Base-by-base conservation (phyloP, 108 stramenopile genomes). In the Asterionellopsis glacialis region DNA sequence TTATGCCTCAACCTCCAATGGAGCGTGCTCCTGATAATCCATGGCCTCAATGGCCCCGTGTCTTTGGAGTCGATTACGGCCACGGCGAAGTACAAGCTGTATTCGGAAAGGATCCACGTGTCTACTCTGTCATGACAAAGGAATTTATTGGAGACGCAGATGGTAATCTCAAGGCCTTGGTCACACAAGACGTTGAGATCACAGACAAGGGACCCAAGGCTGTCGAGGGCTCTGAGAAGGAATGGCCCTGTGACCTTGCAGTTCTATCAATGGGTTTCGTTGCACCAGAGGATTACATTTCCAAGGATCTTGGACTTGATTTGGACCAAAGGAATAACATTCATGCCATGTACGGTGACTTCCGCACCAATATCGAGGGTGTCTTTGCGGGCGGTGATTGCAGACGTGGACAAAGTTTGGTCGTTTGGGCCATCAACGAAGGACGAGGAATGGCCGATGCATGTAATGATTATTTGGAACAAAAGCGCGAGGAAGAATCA, bases 381-480 rank as follows among this genome's bases (percentile, higher is more conserved):
- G 96, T 97, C 49, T 98, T 98, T 79, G 95, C 97, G 10, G 96
- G 90, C 40, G 97, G 97, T 11, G 97, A 98, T 81, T 98, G 97
- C 76, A 87, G 97, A 52, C 82, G 97, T 25, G 96, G 97, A 14
- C 97, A 98, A 79, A 84, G 82, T 42, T 77, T 98, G 59, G 97
- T 98, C 50, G 97, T 98, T 13, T 98, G 97, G 97, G 97, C 97
- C 28, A 98, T 98, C 73, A 88, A 98, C 64, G 97, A 98, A 70
- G 97, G 97, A 16, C 85, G 97, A 56, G 97, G 97, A 26, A 90
- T 88, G 14, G 97, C 97, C 12, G 90, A 88, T 55, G 76, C 92
- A 1, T 81, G 81, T 21, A 72, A 96, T 63, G 50, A 76, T 9
- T 98, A 94, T 68, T 72, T 96, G 48, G 63, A 73, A 61, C 71